These are phyloP conservation scores for Purshia tridentata DNA, from an alignment of 306 rosid species.

Conservation along the genomic window DNA sequence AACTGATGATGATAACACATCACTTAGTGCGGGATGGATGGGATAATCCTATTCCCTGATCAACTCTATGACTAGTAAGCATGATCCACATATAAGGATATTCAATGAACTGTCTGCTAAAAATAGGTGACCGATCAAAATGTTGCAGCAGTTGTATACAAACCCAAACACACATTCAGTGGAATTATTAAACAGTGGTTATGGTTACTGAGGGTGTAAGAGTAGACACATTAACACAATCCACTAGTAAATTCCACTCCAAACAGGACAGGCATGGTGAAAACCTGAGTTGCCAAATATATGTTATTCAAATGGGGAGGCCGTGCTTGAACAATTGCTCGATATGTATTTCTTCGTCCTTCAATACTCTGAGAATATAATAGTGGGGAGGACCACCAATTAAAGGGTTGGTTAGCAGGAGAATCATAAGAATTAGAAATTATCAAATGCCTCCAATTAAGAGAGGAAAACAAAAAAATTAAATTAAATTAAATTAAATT, in stretches of 20 bases:
- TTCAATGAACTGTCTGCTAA: too few relatives aligned
- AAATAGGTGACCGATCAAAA: conserved; percentile 1
- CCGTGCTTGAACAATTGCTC: conserved; percentile 86
- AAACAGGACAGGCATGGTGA: conserved; percentile 12
- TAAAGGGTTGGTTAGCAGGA: conserved; percentile 15
- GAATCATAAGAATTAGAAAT: conserved; percentile 14
- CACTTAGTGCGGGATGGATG: not conserved
- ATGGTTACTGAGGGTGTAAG: not conserved
- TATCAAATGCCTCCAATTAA: conserved; percentile 17
- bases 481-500: conserved; percentile 8
- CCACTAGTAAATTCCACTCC: not conserved
- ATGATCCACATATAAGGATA: not conserved
- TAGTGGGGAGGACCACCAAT: conserved; percentile 11
- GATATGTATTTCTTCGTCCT: conserved; percentile 87
- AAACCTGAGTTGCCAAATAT: conserved; percentile 92
- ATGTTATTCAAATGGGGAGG: conserved; percentile 88
- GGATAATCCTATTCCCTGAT: not conserved
- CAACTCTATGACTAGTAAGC: not conserved
- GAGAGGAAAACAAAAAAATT: conserved; percentile 9
- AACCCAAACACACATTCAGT: not conserved
- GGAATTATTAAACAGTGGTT: not conserved
- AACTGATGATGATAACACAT: not conserved
- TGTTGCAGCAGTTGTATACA: not conserved
- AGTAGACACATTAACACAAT: conserved; percentile 11
- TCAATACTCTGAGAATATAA: conserved; percentile 60